Percentiles rank a stretch among this genome's conserved stretches.
Conservation (phyloP, 129 eudicot species). For the Pulicaria dysenterica region DNA sequence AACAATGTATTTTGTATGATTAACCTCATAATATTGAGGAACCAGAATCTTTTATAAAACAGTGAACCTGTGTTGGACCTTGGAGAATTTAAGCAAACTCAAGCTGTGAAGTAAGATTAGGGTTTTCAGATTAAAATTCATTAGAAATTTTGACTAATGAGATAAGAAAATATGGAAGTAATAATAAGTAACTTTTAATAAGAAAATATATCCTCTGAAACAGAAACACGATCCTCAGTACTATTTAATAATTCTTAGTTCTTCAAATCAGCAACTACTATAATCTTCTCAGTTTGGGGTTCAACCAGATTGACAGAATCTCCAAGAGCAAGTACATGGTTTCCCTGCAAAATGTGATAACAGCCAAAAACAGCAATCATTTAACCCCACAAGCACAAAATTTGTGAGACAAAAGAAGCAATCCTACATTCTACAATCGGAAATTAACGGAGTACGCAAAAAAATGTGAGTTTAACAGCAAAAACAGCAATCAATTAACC, state of each 20-base stretch:
- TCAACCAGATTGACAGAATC: slow-evolving; percentile 45
- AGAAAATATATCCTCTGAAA: slow-evolving; percentile 29
- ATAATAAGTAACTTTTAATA: too few relatives aligned
- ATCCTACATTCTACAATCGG: background rate
- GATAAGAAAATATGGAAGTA: too few relatives aligned
- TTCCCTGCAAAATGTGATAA: slow-evolving; percentile 53
- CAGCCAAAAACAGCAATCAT: background rate
- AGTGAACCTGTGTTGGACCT: too few relatives aligned
- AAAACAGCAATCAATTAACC: too few relatives aligned
- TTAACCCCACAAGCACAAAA: slow-evolving; percentile 16
- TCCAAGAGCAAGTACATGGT: slow-evolving; percentile 56
- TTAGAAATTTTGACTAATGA: too few relatives aligned
- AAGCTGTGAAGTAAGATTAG: background rate
- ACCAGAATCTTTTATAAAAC: too few relatives aligned
- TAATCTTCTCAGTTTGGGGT: slow-evolving; percentile 8
- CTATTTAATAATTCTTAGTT: slow-evolving; percentile 27
- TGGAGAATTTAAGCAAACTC: too few relatives aligned
- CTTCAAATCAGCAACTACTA: slow-evolving; percentile 18
- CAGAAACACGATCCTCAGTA: slow-evolving; percentile 38
- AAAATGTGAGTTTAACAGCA: too few relatives aligned
- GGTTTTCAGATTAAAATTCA: too few relatives aligned
- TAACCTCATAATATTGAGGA: background rate
- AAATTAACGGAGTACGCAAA: too few relatives aligned
- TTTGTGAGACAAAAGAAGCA: background rate
- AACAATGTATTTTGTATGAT: background rate